Conservation (phyloP, 805 yeast genomes). For the Candida ortonii region DNA sequence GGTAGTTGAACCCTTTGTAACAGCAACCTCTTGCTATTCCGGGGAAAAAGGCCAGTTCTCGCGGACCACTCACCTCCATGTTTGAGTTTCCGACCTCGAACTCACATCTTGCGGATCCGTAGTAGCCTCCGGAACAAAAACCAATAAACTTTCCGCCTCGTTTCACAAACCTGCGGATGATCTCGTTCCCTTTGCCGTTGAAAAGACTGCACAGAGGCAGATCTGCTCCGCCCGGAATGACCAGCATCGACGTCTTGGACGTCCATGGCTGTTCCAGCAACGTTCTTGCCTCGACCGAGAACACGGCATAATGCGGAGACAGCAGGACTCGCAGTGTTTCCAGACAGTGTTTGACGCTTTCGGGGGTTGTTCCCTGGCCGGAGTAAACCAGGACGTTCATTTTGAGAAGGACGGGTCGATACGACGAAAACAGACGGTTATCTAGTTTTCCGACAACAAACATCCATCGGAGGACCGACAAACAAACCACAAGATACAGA, state of each 20-base stretch:
- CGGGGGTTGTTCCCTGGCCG: constrained; percentile 82
- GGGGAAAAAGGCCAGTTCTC: constrained; percentile 80
- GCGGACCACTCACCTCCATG: constrained; percentile 79
- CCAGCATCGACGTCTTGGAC: constrained; percentile 70
- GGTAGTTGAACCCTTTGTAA: constrained; percentile 75
- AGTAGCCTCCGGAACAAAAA: constrained; percentile 95
- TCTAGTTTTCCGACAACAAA: no score
- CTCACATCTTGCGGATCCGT: constrained; percentile 69
- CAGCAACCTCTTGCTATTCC: constrained; percentile 84
- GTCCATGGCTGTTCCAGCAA: constrained; percentile 86
- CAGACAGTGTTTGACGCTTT: constrained; percentile 78
- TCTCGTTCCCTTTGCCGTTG: constrained; percentile 63
- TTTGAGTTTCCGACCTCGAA: constrained; percentile 71
- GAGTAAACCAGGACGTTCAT: constrained; percentile 78
- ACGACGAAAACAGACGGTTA: no score
- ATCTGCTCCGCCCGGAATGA: constrained; percentile 97
- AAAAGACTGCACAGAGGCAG: constrained; percentile 74
- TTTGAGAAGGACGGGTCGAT: no score
- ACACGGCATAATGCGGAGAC: constrained; percentile 87
- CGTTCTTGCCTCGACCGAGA: constrained; percentile 60
- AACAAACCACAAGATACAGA: no score
- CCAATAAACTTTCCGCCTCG: constrained; percentile 85
- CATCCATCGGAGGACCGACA: no score
- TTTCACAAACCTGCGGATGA: constrained; percentile 61
- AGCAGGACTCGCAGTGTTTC: constrained; percentile 71